Percentiles rank a stretch among this genome's conserved stretches.
These are phyloP conservation scores for Gymnopus androsaceus DNA, from an alignment of 1,284 basidiomycete species.

Conservation along the genomic window DNA sequence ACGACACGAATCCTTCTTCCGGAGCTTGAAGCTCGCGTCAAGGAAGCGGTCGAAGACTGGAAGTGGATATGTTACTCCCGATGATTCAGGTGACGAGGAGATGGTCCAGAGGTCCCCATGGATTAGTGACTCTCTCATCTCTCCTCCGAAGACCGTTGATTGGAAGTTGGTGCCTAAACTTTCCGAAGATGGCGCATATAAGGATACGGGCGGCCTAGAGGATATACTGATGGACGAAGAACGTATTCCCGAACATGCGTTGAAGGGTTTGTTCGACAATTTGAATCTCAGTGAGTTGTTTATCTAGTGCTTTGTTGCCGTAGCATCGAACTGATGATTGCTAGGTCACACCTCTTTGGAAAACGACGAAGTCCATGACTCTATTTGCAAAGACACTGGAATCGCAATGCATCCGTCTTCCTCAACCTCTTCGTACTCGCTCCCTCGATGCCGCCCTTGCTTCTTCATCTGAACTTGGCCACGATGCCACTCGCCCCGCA, in stretches of 20 bases:
- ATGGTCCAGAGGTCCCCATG: slow-evolving; percentile 31
- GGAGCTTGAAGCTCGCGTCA: background rate
- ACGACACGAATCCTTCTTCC: background rate
- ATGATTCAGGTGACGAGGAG: slow-evolving; percentile 14
- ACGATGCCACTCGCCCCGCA: background rate
- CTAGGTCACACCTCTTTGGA: background rate
- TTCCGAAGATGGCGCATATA: slow-evolving; percentile 20
- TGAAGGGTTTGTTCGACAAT: slow-evolving; percentile 15
- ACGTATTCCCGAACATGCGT: background rate
- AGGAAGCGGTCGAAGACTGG: slow-evolving; percentile 6
- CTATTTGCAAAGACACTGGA: background rate
- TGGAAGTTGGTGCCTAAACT: slow-evolving; percentile 9
- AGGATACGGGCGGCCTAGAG: background rate
- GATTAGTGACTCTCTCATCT: slow-evolving; percentile 48
- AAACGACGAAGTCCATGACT: background rate
- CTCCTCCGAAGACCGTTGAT: slow-evolving; percentile 33
- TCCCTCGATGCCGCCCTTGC: slow-evolving; percentile 6
- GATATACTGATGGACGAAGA: slow-evolving; percentile 7
- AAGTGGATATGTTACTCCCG: slow-evolving; percentile 17
- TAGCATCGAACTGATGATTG: background rate
- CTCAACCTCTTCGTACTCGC: slow-evolving; percentile 8
- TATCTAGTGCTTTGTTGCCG: background rate
- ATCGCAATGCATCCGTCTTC: background rate
- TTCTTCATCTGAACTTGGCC: background rate
- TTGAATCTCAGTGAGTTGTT: slow-evolving; percentile 11